A percentile compares a stretch with the other conserved stretches of the same genome.
These are phyloP conservation scores for Cyathus striatus DNA, from an alignment of 768 basidiomycete genomes.

Conservation along the genomic window DNA sequence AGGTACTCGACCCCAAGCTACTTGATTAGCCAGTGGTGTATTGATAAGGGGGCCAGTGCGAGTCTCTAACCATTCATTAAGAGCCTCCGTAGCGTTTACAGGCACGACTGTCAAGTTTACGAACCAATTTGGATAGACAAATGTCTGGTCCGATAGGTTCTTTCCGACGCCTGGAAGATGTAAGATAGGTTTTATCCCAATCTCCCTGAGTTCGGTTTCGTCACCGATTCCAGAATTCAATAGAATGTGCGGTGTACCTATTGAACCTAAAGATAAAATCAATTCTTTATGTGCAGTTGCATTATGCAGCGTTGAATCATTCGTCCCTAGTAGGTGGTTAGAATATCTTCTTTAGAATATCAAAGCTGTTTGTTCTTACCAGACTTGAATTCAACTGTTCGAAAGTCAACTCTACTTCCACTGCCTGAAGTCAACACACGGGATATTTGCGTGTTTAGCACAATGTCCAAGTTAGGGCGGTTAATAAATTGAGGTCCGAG, in stretches of 20 bases:
- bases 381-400: too few species aligned
- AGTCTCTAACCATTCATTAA: conserved; percentile 7
- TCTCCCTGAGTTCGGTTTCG: conserved; percentile 6
- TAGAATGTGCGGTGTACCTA: conserved; percentile 17
- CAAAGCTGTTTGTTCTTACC: too few species aligned
- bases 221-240: conserved; percentile 21
- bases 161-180: conserved; percentile 18
- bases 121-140: too few species aligned
- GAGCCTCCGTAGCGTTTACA: conserved; percentile 2
- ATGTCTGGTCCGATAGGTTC: conserved; percentile 13
- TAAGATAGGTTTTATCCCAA: conserved; percentile 10
- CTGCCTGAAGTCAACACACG: conserved; percentile 11
- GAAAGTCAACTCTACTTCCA: too few species aligned
- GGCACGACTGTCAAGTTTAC: too few species aligned
- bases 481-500: conserved; percentile 13
- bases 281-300: conserved; percentile 42
- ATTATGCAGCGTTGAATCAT: not conserved
- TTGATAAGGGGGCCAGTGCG: conserved; percentile 7
- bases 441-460: conserved; percentile 13
- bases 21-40: not conserved
- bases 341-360: too few species aligned
- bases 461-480: conserved; percentile 18
- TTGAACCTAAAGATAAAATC: conserved; percentile 28
- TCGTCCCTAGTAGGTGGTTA: too few species aligned
- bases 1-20: too few species aligned